Evolutionary conservation across 169 alveolate species (phyloP), one percentile per base, ranked within the genome.

Genomic region (Plasmodium blacklocki): DNA sequence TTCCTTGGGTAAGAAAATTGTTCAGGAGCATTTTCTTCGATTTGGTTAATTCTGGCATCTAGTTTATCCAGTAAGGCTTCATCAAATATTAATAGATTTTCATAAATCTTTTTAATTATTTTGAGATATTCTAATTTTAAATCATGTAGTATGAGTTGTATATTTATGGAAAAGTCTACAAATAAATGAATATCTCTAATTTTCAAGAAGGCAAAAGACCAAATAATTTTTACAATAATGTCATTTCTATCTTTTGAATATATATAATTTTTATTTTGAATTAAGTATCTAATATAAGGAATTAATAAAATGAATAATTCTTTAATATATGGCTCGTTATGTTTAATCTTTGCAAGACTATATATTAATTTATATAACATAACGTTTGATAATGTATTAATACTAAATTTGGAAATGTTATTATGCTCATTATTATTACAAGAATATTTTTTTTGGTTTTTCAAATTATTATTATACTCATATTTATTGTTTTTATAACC

Each of bases 341-440:
- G 56, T n/a, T 80, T 80, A 11, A 80, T 54, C 56, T 80, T 80
- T 15, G 80, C 75, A 0, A 80, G 23, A 12, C 80, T 32, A 14
- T 80, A 80, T 14, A 80, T 80, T 66, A 80, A 50, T 62, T 80
- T 80, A 62, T 80, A 67, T 49, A 80, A 26, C 89, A 80, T 80
- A 59, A 80, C 80, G 9, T 80, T 80, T 8, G 89, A 80, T 6
- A 80, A 49, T 32, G 80, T 66, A 1, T 52, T 39, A 47, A 80
- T 15, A n/a, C 43, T 60, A 60, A 80, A 80, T n/a, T 66, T 39
- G 50, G 47, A 7, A 12, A 12, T 26, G 3, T 15, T 32, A 7
- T 9, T 18, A 2, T n/a, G 19, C 7, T 23, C 18, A 14, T 9
- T 11, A 49, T 11, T 49, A 14, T 50, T n/a, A n/a, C 18, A n/a